Evolutionary conservation across 2,329 filamentous ascomycete species (phyloP).

Genomic region (Diaporthe aspalathi): DNA sequence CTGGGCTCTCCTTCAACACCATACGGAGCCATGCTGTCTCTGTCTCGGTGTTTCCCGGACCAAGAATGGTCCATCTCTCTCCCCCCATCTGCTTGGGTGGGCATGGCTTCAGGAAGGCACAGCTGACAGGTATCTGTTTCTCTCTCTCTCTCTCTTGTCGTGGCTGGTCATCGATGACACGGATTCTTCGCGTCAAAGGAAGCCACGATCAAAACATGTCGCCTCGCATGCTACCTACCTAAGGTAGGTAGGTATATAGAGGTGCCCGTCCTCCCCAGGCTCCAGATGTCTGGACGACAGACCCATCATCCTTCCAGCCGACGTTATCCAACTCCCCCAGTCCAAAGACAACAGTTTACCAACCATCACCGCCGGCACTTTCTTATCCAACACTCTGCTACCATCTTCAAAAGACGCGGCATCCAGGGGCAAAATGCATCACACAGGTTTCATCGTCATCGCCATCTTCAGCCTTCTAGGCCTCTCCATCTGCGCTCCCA

Average conservation of each 20-base stretch:
- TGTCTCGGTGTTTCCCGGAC: conserved; percentile 24
- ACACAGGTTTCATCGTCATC: conserved; percentile 9
- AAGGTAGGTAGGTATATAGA: no score
- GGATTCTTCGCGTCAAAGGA: not conserved
- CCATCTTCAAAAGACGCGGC: not conserved
- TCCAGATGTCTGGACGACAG: not conserved
- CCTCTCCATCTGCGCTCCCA: conserved; percentile 21
- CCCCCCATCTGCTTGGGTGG: not conserved
- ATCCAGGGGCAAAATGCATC: conserved; percentile 28
- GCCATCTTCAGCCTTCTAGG: conserved; percentile 22
- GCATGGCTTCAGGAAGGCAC: conserved; percentile 32
- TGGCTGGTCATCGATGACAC: not conserved
- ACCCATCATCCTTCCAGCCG: not conserved
- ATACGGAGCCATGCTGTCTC: not conserved
- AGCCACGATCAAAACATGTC: conserved; percentile 20
- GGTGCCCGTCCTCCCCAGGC: not conserved
- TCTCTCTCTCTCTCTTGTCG: not conserved
- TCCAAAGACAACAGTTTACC: not conserved
- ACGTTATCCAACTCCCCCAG: conserved; percentile 6
- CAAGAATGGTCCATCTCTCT: no score
- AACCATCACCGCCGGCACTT: not conserved
- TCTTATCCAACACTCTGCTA: not conserved
- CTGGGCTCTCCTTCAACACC: not conserved
- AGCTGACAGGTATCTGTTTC: not conserved
- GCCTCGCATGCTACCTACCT: not conserved